Base-by-base conservation (phyloP, 1,284 basidiomycete species). In the Rhizoctonia solani region DNA sequence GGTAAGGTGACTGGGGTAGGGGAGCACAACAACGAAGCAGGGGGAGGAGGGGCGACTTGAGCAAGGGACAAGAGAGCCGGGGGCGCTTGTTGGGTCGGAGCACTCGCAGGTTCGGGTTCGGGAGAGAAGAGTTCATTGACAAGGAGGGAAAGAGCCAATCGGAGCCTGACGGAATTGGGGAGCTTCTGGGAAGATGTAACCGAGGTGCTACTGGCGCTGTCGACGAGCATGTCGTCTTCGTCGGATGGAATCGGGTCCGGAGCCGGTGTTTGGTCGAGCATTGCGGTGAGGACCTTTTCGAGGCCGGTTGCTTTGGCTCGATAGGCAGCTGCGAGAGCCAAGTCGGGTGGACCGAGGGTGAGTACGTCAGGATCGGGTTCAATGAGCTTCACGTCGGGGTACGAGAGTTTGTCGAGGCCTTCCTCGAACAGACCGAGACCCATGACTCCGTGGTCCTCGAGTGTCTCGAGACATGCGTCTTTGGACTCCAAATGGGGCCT, bases 101-200 rank as follows among this genome's bases (percentile, higher is more conserved):
- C 53, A 4, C 37, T 14, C 5, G 53, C 19, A 6, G 47, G 63
- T 46, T 53, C 47, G 16, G 56, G 44, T 39, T 58, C 67, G 23
- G 37, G 88, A 86, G 56, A 61, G 72, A 92, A 91, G 5, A 92
- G 77, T 72, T 92, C 89, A 71, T 92, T 91, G 72, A 90, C 81
- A 52, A 91, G 83, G 0, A 87, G 87, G 1, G 84, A 84, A 37
- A 92, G 78, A 0, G 87, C 85, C 5, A 92, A 80, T 34, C 89
- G 81, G 47, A 92, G 80, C 6, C 90, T 83, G 37, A 92, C 88
- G n/a, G 89, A 89, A 71, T 92, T 90, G 0, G 90, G 90, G 1
- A 92, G 79, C 0, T 79, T 84, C 72, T 89, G 87, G 23, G 82
- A 83, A 69, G 85, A 79, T 9, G 74, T 42, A 76, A 73, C 29